Evolutionary conservation across 441 rosid genomes (phyloP).

Genomic region (Rhodomyrtus psidioides): DNA sequence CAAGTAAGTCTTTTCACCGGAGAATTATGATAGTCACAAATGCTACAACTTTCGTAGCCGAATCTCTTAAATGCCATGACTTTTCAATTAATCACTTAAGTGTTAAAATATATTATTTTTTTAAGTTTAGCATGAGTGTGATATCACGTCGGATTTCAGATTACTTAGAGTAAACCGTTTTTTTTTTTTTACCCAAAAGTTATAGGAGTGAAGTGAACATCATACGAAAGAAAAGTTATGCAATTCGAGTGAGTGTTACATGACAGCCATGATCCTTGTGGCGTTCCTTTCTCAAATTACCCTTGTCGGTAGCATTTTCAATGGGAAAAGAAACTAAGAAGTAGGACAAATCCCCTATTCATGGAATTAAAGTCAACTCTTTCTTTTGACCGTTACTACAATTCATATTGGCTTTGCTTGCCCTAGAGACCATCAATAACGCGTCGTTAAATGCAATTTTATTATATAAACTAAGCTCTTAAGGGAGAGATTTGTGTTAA

Average conservation of each 20-base stretch:
- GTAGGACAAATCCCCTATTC: background rate
- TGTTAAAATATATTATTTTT: too few relatives aligned
- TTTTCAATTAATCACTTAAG: accelerated
- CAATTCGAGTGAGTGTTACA: accelerated
- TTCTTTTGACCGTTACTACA: background rate
- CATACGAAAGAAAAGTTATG: background rate
- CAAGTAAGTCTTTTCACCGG: background rate
- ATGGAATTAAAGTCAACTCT: background rate
- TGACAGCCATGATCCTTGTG: accelerated
- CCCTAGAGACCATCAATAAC: background rate
- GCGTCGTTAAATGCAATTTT: background rate
- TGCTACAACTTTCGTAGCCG: accelerated
- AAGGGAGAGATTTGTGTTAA: background rate
- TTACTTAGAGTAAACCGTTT: accelerated
- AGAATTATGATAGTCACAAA: background rate
- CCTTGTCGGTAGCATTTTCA: background rate
- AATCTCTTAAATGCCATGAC: accelerated
- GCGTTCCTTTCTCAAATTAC: accelerated
- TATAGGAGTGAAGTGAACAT: accelerated
- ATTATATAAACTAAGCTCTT: background rate
- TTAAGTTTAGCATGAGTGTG: background rate
- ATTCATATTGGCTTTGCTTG: background rate
- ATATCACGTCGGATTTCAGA: background rate
- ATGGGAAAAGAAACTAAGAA: background rate
- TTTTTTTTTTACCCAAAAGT: background rate